Evolutionary conservation across 2,329 filamentous ascomycete species (phyloP).

Genomic region (Aspergillus hortae): DNA sequence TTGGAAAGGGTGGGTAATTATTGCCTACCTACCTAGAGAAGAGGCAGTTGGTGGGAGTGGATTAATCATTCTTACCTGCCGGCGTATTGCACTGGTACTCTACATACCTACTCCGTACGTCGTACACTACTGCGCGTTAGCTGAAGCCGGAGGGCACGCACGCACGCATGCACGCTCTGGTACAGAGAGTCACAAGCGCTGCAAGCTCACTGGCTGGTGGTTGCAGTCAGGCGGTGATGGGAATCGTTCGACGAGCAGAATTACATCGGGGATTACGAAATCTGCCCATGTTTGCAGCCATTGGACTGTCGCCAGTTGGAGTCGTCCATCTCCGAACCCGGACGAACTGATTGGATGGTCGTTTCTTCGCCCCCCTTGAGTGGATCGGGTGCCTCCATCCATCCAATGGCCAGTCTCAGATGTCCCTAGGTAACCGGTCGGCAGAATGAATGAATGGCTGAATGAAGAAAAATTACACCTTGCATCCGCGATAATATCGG

Average conservation of each 20-base stretch:
- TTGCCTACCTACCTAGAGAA: too few relatives aligned
- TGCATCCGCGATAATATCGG: not conserved
- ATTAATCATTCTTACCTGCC: not conserved
- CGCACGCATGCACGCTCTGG: too few relatives aligned
- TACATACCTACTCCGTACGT: too few relatives aligned
- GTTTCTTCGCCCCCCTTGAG: constrained; percentile 2
- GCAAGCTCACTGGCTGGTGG: too few relatives aligned
- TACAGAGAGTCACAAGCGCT: too few relatives aligned
- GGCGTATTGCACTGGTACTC: too few relatives aligned
- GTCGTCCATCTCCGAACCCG: not conserved
- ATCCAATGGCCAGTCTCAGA: not conserved
- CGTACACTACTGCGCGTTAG: too few relatives aligned
- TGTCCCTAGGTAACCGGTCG: not conserved
- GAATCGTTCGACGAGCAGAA: too few relatives aligned
- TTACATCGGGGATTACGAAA: not conserved
- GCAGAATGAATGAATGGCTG: not conserved
- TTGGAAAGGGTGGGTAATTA: not conserved
- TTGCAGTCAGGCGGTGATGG: too few relatives aligned
- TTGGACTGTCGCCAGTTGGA: constrained; percentile 1
- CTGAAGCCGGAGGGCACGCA: too few relatives aligned
- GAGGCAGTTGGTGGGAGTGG: not conserved
- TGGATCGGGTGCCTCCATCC: not conserved
- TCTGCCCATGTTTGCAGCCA: not conserved
- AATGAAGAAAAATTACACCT: not conserved
- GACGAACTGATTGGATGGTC: constrained; percentile 1